These are phyloP conservation scores for Spathaspora passalidarum DNA, from an alignment of 805 yeast genomes.

Conservation along the genomic window DNA sequence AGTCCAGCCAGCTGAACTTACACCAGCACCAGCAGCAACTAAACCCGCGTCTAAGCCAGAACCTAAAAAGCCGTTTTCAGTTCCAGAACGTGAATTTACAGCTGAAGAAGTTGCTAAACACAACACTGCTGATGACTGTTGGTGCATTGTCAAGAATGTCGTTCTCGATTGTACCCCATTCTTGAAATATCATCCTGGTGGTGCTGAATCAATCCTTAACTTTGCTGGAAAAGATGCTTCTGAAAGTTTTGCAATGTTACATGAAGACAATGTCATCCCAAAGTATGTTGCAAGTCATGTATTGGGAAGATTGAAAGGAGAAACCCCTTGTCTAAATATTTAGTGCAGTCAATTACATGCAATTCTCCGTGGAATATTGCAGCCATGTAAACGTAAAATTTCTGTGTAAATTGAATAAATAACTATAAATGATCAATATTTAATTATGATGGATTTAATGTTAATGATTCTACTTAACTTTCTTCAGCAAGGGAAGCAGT, in stretches of 20 bases:
- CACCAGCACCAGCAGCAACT: slow-evolving; percentile 2
- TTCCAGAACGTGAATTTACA: slow-evolving; percentile 49
- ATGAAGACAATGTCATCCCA: slow-evolving; percentile 53
- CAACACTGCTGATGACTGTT: slow-evolving; percentile 45
- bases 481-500: slow-evolving; percentile 47
- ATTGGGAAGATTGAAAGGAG: slow-evolving; percentile 51
- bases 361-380: too few relatives aligned
- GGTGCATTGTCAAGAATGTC: slow-evolving; percentile 53
- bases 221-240: slow-evolving; percentile 50
- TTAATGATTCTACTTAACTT: neutral
- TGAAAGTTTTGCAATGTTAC: slow-evolving; percentile 50
- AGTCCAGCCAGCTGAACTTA: neutral
- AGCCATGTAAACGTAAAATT: neutral
- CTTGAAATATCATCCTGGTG: slow-evolving; percentile 55
- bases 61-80: slow-evolving; percentile 21
- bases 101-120: slow-evolving; percentile 47
- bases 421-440: neutral
- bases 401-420: neutral
- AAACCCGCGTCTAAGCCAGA: neutral
- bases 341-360: too few relatives aligned
- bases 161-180: slow-evolving; percentile 49
- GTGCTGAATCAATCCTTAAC: slow-evolving; percentile 49
- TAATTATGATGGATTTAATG: neutral
- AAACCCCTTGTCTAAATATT: slow-evolving; percentile 31
- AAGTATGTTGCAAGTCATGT: slow-evolving; percentile 48